phyloP scores from a whole-genome alignment of 495 filamentous ascomycete species.

The Pyronema omphalodes region DNA sequence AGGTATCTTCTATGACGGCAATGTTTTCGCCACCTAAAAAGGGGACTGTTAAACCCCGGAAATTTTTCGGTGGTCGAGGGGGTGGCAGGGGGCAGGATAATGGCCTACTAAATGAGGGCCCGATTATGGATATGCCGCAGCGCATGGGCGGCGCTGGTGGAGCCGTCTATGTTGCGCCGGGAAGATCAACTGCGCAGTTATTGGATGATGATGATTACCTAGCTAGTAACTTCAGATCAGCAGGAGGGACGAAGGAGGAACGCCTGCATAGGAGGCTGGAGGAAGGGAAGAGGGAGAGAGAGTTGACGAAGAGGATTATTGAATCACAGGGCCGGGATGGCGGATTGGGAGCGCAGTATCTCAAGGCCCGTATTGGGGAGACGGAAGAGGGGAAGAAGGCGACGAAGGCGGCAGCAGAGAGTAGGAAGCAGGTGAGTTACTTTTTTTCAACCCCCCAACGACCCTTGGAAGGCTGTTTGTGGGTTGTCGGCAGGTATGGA shows the following conservation, averaged over 20 bases:
- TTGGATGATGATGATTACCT: constrained; percentile 51
- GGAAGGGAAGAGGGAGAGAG: constrained; percentile 58
- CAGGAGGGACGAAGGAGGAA: constrained; percentile 37
- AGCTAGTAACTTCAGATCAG: constrained; percentile 34
- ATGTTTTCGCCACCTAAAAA: constrained; percentile 24
- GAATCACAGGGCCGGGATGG: constrained; percentile 28
- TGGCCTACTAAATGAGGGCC: constrained; percentile 17
- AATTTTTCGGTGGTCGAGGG: constrained; percentile 30
- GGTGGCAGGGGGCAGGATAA: constrained; percentile 18
- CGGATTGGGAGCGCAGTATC: constrained; percentile 32
- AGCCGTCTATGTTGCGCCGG: constrained; percentile 21
- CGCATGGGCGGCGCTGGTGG: constrained; percentile 22
- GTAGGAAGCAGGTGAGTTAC: constrained; percentile 6
- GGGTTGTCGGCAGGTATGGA: no score
- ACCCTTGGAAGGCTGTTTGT: no score
- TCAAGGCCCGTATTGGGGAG: constrained; percentile 13
- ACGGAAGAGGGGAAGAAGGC: constrained; percentile 7
- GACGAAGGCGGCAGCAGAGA: constrained; percentile 5
- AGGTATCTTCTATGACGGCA: constrained; percentile 48
- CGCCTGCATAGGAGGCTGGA: constrained; percentile 47
- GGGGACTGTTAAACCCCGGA: constrained; percentile 33
- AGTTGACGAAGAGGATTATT: constrained; percentile 52
- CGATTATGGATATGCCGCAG: constrained; percentile 18
- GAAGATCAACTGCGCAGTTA: constrained; percentile 39
- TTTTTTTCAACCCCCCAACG: constrained; percentile 25